Percentiles rank a stretch among this genome's conserved stretches.
Conservation (phyloP, 2,329 filamentous ascomycete genomes). For the Pseudogymnoascus verrucosus region DNA sequence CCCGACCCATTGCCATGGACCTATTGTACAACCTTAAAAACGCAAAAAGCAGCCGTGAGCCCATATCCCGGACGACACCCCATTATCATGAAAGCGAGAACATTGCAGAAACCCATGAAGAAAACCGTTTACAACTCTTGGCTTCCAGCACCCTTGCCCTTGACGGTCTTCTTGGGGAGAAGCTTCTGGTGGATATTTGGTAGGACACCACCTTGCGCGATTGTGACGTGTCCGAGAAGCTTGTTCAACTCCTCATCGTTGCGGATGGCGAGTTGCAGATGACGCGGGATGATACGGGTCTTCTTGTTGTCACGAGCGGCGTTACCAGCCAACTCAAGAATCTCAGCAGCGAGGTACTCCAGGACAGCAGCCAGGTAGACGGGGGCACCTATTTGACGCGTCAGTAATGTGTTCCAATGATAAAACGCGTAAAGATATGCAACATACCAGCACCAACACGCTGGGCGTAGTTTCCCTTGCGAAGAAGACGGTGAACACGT, state of each 20-base stretch:
- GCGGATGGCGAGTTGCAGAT: conserved; percentile 97
- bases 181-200: conserved; percentile 98
- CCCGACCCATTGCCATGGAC: conserved; percentile 46
- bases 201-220: conserved; percentile 92
- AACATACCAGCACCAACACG: conserved; percentile 86
- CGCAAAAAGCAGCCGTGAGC: conserved; percentile 58
- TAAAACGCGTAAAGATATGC: conserved; percentile 5
- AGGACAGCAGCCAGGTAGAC: conserved; percentile 97
- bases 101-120: conserved; percentile 46
- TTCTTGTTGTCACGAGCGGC: conserved; percentile 99
- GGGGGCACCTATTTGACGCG: conserved; percentile 54
- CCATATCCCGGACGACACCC: conserved; percentile 65
- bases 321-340: conserved; percentile 97
- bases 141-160: conserved; percentile 85
- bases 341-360: conserved; percentile 97
- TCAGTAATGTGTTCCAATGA: conserved; percentile 21
- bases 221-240: conserved; percentile 90
- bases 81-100: conserved; percentile 61
- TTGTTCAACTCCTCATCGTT: conserved; percentile 99
- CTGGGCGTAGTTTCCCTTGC: conserved; percentile 99
- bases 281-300: conserved; percentile 98
- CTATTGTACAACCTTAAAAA: conserved; percentile 65
- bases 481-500: conserved; percentile 97
- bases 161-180: conserved; percentile 97
- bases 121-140: conserved; percentile 76